A percentile compares a stretch with the other conserved stretches of the same genome.
Evolutionary conservation across 768 basidiomycete species (phyloP).

Genomic region (Tylopilus cervinicoccineus): DNA sequence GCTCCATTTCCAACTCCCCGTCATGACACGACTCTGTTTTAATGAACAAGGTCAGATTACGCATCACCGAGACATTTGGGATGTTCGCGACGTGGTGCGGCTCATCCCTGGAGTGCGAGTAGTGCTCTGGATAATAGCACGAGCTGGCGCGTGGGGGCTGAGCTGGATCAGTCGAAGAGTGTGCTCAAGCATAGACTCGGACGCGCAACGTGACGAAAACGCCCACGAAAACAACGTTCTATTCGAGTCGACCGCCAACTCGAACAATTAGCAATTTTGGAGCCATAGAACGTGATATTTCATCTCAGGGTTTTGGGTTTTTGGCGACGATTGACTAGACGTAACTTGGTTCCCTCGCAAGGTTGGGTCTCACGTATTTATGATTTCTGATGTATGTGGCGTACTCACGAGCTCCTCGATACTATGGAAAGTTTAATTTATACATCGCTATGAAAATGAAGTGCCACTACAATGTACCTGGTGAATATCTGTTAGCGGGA

Average conservation of each 20-base stretch:
- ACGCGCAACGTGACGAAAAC: not conserved
- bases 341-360: not conserved
- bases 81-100: slow-evolving; percentile 71
- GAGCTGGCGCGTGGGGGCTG: slow-evolving; percentile 57
- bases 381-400: slow-evolving; percentile 7
- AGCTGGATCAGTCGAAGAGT: slow-evolving; percentile 33
- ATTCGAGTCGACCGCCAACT: slow-evolving; percentile 6
- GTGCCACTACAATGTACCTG: not conserved
- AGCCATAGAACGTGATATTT: not conserved
- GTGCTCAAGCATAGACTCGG: slow-evolving; percentile 7
- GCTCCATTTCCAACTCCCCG: slow-evolving; percentile 67
- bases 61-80: slow-evolving; percentile 79
- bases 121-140: slow-evolving; percentile 64
- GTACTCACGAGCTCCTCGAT: slow-evolving; percentile 1
- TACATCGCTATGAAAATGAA: no score
- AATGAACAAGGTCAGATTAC: slow-evolving; percentile 82
- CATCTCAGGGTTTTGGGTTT: not conserved
- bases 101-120: slow-evolving; percentile 66
- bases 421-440: no score
- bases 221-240: slow-evolving; percentile 10
- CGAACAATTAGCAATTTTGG: slow-evolving; percentile 5
- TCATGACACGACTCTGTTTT: slow-evolving; percentile 70
- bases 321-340: not conserved
- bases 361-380: slow-evolving; percentile 4
- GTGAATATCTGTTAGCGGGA: no score